Conservation (phyloP, 176 grass and related monocot species). For the Bothriochloa decipiens region DNA sequence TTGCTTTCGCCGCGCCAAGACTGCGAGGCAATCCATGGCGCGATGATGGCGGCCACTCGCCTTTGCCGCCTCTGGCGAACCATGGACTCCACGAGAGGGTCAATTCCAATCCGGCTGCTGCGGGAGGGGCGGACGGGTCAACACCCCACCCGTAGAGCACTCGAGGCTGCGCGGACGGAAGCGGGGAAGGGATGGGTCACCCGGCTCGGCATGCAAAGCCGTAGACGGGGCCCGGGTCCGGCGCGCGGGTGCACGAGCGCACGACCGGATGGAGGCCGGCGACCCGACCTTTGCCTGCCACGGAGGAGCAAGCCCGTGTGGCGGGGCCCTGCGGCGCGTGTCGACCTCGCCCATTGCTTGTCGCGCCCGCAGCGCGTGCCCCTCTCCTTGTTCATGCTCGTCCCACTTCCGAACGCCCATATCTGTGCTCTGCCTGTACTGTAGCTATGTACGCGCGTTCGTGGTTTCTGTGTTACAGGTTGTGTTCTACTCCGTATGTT, state of each 20-base stretch:
- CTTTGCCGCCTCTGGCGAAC: background rate
- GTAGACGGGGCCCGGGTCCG: background rate
- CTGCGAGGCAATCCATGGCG: conserved; percentile 29
- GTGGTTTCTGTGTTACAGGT: too few relatives aligned
- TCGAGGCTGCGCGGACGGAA: conserved; percentile 35
- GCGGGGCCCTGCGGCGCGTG: conserved; percentile 33
- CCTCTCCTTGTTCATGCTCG: background rate
- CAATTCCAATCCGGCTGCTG: conserved; percentile 8
- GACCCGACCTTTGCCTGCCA: conserved; percentile 37
- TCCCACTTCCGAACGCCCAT: background rate
- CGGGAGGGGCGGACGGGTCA: background rate
- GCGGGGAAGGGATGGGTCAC: background rate
- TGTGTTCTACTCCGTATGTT: too few relatives aligned
- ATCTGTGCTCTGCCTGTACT: background rate
- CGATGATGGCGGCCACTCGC: conserved; percentile 35
- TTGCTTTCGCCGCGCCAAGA: background rate
- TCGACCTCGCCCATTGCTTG: conserved; percentile 13
- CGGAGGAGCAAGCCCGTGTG: conserved; percentile 32
- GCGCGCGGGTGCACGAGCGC: conserved; percentile 7
- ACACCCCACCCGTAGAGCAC: conserved; percentile 40
- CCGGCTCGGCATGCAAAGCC: background rate
- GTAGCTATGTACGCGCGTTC: too few relatives aligned
- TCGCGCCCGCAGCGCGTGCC: background rate
- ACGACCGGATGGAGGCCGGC: conserved; percentile 6
- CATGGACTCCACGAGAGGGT: conserved; percentile 23